These are phyloP conservation scores for Vitis hybrid DNA, from an alignment of 177 flowering plant genomes.

Conservation along the genomic window DNA sequence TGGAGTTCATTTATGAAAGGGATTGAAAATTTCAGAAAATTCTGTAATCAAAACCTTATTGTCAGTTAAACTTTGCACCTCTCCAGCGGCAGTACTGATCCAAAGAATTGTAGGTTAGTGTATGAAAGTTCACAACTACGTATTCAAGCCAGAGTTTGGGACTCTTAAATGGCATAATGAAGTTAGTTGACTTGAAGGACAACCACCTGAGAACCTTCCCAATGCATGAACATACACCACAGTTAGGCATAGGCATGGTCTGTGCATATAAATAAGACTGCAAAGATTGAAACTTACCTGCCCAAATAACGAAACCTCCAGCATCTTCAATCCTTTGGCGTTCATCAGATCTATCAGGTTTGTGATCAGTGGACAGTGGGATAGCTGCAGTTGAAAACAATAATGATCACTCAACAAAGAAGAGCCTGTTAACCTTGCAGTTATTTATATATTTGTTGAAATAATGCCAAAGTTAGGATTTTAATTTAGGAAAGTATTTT, in stretches of 20 bases:
- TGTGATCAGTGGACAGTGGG: conserved; percentile 78
- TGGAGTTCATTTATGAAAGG: too few species aligned
- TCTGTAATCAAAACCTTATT: too few species aligned
- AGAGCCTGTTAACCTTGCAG: neutral
- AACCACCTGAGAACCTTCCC: neutral
- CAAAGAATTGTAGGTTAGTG: too few species aligned
- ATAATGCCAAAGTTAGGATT: too few species aligned
- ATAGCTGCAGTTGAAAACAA: conserved; percentile 44
- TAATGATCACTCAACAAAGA: neutral
- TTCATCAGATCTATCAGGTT: conserved; percentile 86
- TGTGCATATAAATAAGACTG: neutral
- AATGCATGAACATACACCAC: neutral
- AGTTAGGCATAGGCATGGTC: neutral
- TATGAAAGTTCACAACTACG: too few species aligned
- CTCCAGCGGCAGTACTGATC: too few species aligned
- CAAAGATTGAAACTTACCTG: conserved; percentile 44
- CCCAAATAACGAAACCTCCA: conserved; percentile 80
- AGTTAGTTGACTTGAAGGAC: neutral
- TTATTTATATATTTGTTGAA: neutral
- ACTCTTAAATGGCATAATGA: neutral
- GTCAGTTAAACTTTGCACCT: too few species aligned
- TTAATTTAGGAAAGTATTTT: too few species aligned
- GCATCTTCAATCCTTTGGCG: conserved; percentile 80
- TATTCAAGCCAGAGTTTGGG: neutral
- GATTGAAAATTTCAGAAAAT: too few species aligned